Conservation (phyloP, 169 alveolate species). For the Eimeria sp. region DNA sequence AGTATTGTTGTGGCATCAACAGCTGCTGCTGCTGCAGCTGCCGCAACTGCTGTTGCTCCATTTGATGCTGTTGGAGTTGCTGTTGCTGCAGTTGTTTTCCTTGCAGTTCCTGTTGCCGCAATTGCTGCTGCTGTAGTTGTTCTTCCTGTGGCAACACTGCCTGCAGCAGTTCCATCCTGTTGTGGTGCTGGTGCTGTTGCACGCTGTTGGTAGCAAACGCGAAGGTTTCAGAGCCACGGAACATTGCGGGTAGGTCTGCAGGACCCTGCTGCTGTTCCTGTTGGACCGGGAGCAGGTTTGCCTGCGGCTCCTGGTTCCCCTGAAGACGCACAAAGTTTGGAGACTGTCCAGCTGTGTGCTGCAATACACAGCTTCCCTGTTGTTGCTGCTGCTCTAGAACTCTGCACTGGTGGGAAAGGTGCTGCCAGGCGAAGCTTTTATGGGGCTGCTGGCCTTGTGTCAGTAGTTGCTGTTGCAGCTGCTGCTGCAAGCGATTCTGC, state of each 20-base stretch:
- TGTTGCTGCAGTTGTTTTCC: not conserved
- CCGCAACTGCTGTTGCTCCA: constrained; percentile 5
- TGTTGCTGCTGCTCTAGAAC: constrained; percentile 13
- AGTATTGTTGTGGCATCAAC: constrained; percentile 59
- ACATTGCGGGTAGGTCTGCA: not conserved
- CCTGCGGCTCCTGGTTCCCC: constrained; percentile 1
- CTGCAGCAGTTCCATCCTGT: constrained; percentile 32
- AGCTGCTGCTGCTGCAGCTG: constrained; percentile 29
- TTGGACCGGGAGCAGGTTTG: not conserved
- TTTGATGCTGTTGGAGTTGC: constrained; percentile 10
- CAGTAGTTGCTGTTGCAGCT: not conserved
- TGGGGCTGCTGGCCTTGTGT: not conserved
- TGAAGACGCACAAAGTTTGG: not conserved
- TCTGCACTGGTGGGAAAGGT: not conserved
- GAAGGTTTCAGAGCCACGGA: not conserved
- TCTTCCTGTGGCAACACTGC: constrained; percentile 23
- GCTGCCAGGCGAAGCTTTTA: not conserved
- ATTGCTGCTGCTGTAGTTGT: constrained; percentile 38
- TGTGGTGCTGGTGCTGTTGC: constrained; percentile 22
- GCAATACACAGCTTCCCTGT: not conserved
- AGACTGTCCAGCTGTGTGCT: not conserved
- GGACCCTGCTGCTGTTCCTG: constrained; percentile 34
- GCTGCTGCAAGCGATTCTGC: not conserved
- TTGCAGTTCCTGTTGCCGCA: not conserved
- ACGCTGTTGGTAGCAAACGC: not conserved